Percentiles rank a stretch among this genome's conserved stretches.
These are phyloP conservation scores for Leishmania arabica DNA, from an alignment of 208 protist genomes.

Conservation along the genomic window DNA sequence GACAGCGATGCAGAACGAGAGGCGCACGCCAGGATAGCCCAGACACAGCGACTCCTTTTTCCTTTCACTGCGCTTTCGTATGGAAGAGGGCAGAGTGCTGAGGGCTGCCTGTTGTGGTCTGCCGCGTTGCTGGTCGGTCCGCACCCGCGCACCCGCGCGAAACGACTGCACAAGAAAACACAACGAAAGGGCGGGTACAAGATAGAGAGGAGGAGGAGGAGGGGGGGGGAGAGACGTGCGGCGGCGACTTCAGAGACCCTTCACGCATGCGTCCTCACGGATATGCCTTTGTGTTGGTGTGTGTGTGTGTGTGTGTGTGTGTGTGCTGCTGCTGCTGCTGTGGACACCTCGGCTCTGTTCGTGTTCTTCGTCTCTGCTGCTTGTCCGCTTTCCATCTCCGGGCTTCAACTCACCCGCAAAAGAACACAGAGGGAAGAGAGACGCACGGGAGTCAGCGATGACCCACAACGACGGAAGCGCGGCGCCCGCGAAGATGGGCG, in stretches of 20 bases:
- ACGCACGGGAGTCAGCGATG: neutral
- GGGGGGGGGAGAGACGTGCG: neutral
- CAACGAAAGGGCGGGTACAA: neutral
- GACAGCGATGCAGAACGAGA: neutral
- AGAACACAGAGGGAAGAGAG: neutral
- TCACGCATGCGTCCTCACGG: neutral
- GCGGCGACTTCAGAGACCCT: neutral
- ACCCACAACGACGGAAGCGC: neutral
- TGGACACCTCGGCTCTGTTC: no score
- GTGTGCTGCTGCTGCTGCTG: no score
- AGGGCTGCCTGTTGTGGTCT: neutral
- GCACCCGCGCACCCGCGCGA: neutral
- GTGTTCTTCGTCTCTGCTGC: no score
- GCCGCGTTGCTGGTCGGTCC: neutral
- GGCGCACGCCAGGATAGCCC: no score
- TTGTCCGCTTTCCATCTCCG: no score
- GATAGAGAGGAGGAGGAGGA: neutral
- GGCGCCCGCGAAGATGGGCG: neutral
- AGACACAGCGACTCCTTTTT: no score
- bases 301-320: no score
- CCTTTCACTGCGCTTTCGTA: neutral
- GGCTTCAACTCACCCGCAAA: neutral
- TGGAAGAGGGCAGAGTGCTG: neutral
- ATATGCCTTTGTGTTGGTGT: neutral
- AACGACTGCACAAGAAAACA: neutral